Conservation (phyloP, 148 eudicot species). For the Vaccinium macrocarpon region DNA sequence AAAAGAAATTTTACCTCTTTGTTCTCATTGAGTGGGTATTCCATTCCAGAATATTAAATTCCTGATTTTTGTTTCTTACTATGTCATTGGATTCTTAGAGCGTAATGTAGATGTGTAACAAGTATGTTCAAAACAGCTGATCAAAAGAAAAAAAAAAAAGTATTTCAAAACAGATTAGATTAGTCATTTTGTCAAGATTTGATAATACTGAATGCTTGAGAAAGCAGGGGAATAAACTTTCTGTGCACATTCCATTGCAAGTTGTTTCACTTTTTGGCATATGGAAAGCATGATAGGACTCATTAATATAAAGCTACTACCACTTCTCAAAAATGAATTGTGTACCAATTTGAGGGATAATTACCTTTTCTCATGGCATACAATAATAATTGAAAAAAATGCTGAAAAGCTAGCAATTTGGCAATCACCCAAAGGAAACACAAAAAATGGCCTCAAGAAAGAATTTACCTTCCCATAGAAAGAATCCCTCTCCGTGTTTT, state of each 20-base stretch:
- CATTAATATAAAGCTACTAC: not conserved
- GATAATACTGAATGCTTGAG: not conserved
- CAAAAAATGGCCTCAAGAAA: not conserved
- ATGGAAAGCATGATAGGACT: not conserved
- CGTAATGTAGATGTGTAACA: not conserved
- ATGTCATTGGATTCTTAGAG: slow-evolving; percentile 4
- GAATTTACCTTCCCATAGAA: slow-evolving; percentile 90
- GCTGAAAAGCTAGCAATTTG: slow-evolving; percentile 10
- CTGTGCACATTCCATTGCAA: not conserved
- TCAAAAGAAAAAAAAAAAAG: too few species aligned
- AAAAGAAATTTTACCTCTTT: not conserved
- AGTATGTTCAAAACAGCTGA: not conserved
- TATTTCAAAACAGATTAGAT: too few species aligned
- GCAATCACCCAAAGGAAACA: not conserved
- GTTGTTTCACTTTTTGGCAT: not conserved
- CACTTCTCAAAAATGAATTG: too few species aligned
- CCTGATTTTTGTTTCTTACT: not conserved
- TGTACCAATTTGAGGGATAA: not conserved
- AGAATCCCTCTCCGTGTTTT: slow-evolving; percentile 91
- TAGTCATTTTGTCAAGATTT: not conserved
- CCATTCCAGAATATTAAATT: not conserved
- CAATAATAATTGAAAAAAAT: not conserved
- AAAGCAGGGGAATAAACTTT: slow-evolving; percentile 1
- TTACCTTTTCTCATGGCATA: not conserved
- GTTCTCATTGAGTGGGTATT: not conserved